These are phyloP conservation scores for Leptomonas seymouri DNA, from an alignment of 208 protist species.

Conservation along the genomic window DNA sequence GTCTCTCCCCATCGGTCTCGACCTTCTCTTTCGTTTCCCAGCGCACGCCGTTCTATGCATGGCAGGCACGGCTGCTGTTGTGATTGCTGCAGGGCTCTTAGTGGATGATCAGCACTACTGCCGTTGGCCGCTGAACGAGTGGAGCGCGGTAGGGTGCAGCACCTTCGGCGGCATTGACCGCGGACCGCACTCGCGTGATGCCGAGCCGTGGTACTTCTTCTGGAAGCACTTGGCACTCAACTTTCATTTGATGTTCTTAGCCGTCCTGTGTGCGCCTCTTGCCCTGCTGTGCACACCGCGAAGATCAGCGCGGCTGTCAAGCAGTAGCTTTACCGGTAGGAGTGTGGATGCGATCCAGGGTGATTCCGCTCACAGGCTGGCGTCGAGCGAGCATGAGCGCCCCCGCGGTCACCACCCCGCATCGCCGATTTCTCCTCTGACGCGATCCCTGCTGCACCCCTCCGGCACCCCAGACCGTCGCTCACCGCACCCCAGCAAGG, in stretches of 20 bases:
- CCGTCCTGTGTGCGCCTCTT: slow-evolving; percentile 48
- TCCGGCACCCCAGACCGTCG: not conserved
- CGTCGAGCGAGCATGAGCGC: slow-evolving; percentile 5
- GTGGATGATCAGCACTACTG: slow-evolving; percentile 66
- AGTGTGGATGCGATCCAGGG: not conserved
- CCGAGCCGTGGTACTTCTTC: slow-evolving; percentile 94
- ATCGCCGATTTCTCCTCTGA: slow-evolving; percentile 8
- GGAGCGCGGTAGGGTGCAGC: slow-evolving; percentile 80
- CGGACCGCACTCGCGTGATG: slow-evolving; percentile 91
- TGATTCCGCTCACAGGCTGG: not conserved
- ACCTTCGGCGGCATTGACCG: slow-evolving; percentile 46
- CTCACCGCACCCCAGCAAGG: not conserved
- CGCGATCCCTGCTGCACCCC: slow-evolving; percentile 1
- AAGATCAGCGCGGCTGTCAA: not conserved
- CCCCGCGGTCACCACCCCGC: not conserved
- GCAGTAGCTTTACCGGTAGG: not conserved
- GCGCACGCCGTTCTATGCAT: slow-evolving; percentile 27
- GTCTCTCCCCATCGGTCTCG: slow-evolving; percentile 76
- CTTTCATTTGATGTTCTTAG: slow-evolving; percentile 91
- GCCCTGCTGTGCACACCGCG: slow-evolving; percentile 36
- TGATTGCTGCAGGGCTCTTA: slow-evolving; percentile 23
- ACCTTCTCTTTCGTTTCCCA: slow-evolving; percentile 64
- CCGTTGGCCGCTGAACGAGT: slow-evolving; percentile 37
- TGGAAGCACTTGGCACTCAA: slow-evolving; percentile 94
- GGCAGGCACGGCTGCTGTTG: slow-evolving; percentile 24